phyloP scores from a whole-genome alignment of 805 yeast species.

The Pichia gijzeniarum region DNA sequence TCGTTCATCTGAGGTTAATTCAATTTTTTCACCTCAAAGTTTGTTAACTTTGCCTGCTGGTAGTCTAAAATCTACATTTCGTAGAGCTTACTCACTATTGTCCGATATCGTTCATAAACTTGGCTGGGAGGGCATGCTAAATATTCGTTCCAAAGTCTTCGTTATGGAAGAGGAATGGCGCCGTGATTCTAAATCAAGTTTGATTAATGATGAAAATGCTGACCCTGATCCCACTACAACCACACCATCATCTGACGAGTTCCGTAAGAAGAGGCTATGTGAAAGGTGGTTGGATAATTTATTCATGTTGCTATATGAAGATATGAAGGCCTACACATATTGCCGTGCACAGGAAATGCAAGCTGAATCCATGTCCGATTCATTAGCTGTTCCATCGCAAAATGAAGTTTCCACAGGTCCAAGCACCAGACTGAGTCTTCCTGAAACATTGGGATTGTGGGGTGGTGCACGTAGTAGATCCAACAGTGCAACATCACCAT shows the following conservation, averaged over 20 bases:
- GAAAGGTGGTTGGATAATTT: conserved; percentile 70
- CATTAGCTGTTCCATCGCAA: neutral
- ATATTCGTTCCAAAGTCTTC: conserved; percentile 55
- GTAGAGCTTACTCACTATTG: conserved; percentile 51
- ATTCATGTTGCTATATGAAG: conserved; percentile 65
- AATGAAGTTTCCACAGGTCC: neutral
- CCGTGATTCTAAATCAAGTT: conserved; percentile 22
- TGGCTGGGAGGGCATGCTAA: conserved; percentile 67
- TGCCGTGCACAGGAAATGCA: conserved; percentile 92
- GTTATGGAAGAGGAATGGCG: conserved; percentile 60
- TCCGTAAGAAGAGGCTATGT: conserved; percentile 60
- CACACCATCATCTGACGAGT: conserved; percentile 28
- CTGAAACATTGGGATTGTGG: conserved; percentile 9
- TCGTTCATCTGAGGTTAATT: neutral
- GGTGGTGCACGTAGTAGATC: conserved; percentile 7
- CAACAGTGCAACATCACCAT: neutral
- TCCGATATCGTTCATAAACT: conserved; percentile 59
- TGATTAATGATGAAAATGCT: neutral
- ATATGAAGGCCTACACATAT: conserved; percentile 74
- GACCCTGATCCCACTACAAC: neutral
- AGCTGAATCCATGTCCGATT: conserved; percentile 57
- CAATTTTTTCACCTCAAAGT: conserved; percentile 31
- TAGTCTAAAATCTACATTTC: conserved; percentile 53
- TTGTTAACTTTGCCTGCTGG: conserved; percentile 63
- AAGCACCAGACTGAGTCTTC: neutral